Conservation (phyloP, 495 filamentous ascomycete species). For the Lepraria neglecta region DNA sequence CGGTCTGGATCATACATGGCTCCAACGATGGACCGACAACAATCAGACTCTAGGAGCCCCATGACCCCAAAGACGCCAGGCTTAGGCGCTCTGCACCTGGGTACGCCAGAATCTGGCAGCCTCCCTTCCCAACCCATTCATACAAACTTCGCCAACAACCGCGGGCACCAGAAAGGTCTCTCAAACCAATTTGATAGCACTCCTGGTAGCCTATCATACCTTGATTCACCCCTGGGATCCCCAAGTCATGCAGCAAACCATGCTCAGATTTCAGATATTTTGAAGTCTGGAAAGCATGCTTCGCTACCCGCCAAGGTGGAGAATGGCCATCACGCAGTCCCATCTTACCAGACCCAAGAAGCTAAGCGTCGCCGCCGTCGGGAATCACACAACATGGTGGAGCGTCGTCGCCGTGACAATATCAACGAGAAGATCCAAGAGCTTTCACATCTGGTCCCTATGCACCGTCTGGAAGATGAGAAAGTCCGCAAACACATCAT, state of each 20-base stretch:
- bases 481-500: constrained; percentile 91
- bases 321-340: constrained; percentile 41
- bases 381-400: constrained; percentile 94
- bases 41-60: constrained; percentile 65
- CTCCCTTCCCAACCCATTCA: constrained; percentile 70
- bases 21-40: constrained; percentile 60
- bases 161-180: constrained; percentile 71
- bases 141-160: constrained; percentile 38
- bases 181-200: constrained; percentile 79
- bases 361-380: constrained; percentile 83
- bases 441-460: constrained; percentile 83
- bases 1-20: constrained; percentile 54
- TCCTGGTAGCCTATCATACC: constrained; percentile 70
- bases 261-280: constrained; percentile 60
- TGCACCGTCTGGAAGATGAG: constrained; percentile 91
- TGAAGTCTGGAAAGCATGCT: constrained; percentile 62
- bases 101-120: constrained; percentile 58
- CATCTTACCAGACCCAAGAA: constrained; percentile 69
- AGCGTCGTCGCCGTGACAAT: constrained; percentile 89
- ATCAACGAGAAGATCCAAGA: constrained; percentile 99
- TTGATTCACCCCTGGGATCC: constrained; percentile 74
- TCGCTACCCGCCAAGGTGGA: constrained; percentile 67
- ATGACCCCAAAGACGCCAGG: constrained; percentile 73
- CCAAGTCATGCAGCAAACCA: constrained; percentile 53
- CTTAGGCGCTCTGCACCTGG: constrained; percentile 50